A percentile compares a stretch with the other conserved stretches of the same genome.
These are phyloP conservation scores for Diaporthe citriasiana DNA, from an alignment of 2,329 filamentous ascomycete species.

Conservation along the genomic window DNA sequence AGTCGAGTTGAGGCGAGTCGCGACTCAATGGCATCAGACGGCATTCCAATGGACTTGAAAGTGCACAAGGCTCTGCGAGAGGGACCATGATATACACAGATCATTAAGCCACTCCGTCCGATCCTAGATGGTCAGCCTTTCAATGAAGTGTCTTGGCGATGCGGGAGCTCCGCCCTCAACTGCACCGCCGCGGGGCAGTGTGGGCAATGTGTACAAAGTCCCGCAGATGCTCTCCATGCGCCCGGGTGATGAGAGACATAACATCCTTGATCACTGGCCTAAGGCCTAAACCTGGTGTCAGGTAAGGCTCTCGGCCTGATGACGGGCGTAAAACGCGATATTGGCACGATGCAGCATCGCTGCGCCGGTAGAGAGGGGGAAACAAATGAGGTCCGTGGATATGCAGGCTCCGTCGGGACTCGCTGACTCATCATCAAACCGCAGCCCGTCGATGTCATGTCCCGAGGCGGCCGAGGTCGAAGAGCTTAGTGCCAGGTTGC, in stretches of 20 bases:
- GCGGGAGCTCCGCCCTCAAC: slow-evolving; percentile 20
- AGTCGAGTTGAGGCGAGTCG: background rate
- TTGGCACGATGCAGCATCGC: background rate
- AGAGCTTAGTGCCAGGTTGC: slow-evolving; percentile 11
- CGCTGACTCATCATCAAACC: slow-evolving; percentile 22
- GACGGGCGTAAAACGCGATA: background rate
- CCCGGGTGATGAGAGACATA: slow-evolving; percentile 12
- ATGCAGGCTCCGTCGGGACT: background rate
- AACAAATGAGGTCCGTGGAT: background rate
- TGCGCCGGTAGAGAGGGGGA: too few relatives aligned
- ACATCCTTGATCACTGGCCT: background rate
- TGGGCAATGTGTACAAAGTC: slow-evolving; percentile 32
- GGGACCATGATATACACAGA: slow-evolving; percentile 2
- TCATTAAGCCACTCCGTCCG: slow-evolving; percentile 20
- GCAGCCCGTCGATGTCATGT: slow-evolving; percentile 13
- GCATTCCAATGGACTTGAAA: slow-evolving; percentile 6
- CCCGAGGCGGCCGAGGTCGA: slow-evolving; percentile 19
- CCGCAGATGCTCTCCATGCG: slow-evolving; percentile 22
- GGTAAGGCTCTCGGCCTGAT: background rate
- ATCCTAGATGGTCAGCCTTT: slow-evolving; percentile 9
- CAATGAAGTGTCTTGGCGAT: slow-evolving; percentile 33
- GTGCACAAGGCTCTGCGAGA: slow-evolving; percentile 9
- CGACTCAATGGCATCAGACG: background rate
- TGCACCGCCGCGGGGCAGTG: slow-evolving; percentile 34
- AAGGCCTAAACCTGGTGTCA: background rate